phyloP scores from a whole-genome alignment of 352 stramenopile genomes.

The Phytophthora sp. region DNA sequence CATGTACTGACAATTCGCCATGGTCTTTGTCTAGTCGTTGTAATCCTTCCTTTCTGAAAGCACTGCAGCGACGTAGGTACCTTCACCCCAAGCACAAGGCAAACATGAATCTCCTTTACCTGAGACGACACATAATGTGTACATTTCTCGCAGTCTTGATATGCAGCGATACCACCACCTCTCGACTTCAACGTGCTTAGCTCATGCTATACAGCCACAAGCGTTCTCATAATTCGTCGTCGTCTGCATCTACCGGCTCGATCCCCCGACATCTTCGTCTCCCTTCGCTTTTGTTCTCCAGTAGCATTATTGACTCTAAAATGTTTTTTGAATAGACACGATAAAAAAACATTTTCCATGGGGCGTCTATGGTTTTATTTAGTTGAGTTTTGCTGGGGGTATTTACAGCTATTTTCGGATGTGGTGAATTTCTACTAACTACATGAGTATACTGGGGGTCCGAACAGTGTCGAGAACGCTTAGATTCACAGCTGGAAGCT shows the following conservation, averaged over 20 bases:
- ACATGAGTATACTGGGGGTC: slow-evolving; percentile 4
- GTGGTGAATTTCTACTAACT: slow-evolving; percentile 32
- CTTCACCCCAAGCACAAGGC: too few relatives aligned
- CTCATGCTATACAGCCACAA: background rate
- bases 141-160: background rate
- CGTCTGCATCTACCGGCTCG: background rate
- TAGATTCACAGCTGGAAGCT: slow-evolving; percentile 7
- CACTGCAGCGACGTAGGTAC: too few relatives aligned
- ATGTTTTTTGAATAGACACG: too few relatives aligned
- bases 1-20: too few relatives aligned
- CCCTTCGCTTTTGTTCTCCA: slow-evolving; percentile 5
- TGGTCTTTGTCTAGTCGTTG: too few relatives aligned
- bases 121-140: too few relatives aligned
- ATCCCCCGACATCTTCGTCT: slow-evolving; percentile 5
- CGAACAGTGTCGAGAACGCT: slow-evolving; percentile 9
- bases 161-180: background rate
- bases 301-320: too few relatives aligned
- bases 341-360: too few relatives aligned
- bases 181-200: slow-evolving; percentile 9
- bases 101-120: too few relatives aligned
- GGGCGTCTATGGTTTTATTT: slow-evolving; percentile 30
- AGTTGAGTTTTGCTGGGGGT: slow-evolving; percentile 15
- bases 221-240: slow-evolving; percentile 14
- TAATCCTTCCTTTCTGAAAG: too few relatives aligned
- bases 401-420: slow-evolving; percentile 41